Evolutionary conservation across 352 stramenopile species (phyloP).

Genomic region (Phytophthora chlamydospora): DNA sequence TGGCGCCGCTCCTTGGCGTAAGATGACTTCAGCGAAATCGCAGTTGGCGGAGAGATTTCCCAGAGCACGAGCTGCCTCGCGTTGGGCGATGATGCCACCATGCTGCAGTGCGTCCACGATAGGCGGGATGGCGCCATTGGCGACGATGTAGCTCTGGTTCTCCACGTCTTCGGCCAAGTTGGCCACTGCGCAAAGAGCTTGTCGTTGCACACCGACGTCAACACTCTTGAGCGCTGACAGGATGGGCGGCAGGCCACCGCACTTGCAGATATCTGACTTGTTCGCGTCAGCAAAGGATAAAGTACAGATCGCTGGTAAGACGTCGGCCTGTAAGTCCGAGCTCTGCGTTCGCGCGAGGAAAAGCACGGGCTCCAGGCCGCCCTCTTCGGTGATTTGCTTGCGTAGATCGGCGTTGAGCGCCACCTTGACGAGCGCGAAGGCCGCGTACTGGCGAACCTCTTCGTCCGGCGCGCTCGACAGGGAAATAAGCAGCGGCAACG

Average conservation of each 20-base stretch:
- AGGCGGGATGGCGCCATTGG: slow-evolving; percentile 85
- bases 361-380: slow-evolving; percentile 95
- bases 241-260: slow-evolving; percentile 91
- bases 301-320: slow-evolving; percentile 92
- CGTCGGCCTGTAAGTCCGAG: slow-evolving; percentile 91
- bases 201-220: slow-evolving; percentile 85
- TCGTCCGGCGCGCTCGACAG: slow-evolving; percentile 94
- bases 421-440: slow-evolving; percentile 96
- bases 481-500: slow-evolving; percentile 94
- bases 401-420: slow-evolving; percentile 94
- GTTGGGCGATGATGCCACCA: slow-evolving; percentile 83
- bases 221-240: slow-evolving; percentile 75
- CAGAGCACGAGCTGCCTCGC: slow-evolving; percentile 92
- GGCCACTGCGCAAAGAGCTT: slow-evolving; percentile 94
- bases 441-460: slow-evolving; percentile 95
- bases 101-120: slow-evolving; percentile 86
- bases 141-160: slow-evolving; percentile 93
- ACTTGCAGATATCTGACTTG: slow-evolving; percentile 95
- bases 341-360: slow-evolving; percentile 95
- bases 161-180: slow-evolving; percentile 95
- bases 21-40: slow-evolving; percentile 93
- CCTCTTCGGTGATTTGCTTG: slow-evolving; percentile 95
- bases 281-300: slow-evolving; percentile 93
- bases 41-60: slow-evolving; percentile 96
- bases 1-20: slow-evolving; percentile 86